Percentiles rank a stretch among this genome's conserved stretches.
Conservation (phyloP, 2,329 filamentous ascomycete species). For the Hymenoscyphus fraxineus region DNA sequence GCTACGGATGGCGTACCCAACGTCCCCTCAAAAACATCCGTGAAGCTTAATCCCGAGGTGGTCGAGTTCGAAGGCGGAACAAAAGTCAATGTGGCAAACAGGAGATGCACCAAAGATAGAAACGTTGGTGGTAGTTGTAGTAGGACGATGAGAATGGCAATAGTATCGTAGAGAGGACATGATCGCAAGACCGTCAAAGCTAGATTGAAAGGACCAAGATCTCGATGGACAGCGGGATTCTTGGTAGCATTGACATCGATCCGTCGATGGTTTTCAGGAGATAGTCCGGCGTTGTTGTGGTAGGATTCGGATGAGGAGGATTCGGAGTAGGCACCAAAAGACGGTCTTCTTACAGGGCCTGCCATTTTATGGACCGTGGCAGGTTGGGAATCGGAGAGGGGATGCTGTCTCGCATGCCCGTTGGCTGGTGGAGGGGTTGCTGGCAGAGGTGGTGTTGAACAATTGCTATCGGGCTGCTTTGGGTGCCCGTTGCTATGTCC, state of each 20-base stretch:
- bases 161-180: slow-evolving; percentile 88
- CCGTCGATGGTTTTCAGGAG: slow-evolving; percentile 54
- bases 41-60: slow-evolving; percentile 67
- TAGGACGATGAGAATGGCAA: slow-evolving; percentile 93
- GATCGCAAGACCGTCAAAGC: slow-evolving; percentile 83
- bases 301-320: slow-evolving; percentile 51
- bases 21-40: slow-evolving; percentile 86
- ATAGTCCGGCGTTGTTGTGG: slow-evolving; percentile 38
- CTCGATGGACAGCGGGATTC: slow-evolving; percentile 64
- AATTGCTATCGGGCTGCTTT: slow-evolving; percentile 40
- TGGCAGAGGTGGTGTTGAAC: slow-evolving; percentile 39
- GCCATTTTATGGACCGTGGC: slow-evolving; percentile 32
- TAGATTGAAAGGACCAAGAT: slow-evolving; percentile 69
- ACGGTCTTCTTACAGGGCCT: slow-evolving; percentile 44
- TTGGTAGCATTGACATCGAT: slow-evolving; percentile 69
- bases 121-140: slow-evolving; percentile 88
- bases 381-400: slow-evolving; percentile 23
- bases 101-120: slow-evolving; percentile 82
- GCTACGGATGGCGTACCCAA: slow-evolving; percentile 81
- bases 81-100: slow-evolving; percentile 91
- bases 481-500: slow-evolving; percentile 49
- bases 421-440: slow-evolving; percentile 38
- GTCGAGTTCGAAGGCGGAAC: slow-evolving; percentile 79
- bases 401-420: slow-evolving; percentile 30
- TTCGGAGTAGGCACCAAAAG: slow-evolving; percentile 53